phyloP scores from a whole-genome alignment of 306 rosid species.

The Adenanthera pavonina region DNA sequence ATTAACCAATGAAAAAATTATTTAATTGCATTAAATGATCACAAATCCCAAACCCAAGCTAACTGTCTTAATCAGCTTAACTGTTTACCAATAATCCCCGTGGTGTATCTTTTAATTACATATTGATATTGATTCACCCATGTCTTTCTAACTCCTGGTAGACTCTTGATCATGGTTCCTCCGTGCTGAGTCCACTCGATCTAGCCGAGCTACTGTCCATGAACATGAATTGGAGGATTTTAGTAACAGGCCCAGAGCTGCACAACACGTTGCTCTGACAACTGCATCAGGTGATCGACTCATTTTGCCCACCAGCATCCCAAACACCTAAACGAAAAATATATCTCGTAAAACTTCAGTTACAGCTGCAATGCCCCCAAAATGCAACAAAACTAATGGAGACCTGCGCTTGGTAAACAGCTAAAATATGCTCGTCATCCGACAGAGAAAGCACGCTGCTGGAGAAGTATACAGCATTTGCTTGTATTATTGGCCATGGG shows the following conservation, averaged over 20 bases:
- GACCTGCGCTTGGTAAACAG: slow-evolving; percentile 80
- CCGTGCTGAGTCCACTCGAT: slow-evolving; percentile 54
- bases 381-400: slow-evolving; percentile 25
- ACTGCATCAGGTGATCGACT: slow-evolving; percentile 78
- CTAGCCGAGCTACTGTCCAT: slow-evolving; percentile 60
- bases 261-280: slow-evolving; percentile 88
- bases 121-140: not conserved
- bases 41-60: too few species aligned
- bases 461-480: slow-evolving; percentile 91
- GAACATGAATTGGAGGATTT: slow-evolving; percentile 71
- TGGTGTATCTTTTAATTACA: too few species aligned
- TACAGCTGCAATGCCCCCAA: slow-evolving; percentile 26
- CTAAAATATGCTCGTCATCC: slow-evolving; percentile 76
- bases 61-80: too few species aligned
- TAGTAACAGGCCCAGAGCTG: slow-evolving; percentile 82
- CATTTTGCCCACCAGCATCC: slow-evolving; percentile 75
- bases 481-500: slow-evolving; percentile 93
- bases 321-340: slow-evolving; percentile 69
- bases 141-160: slow-evolving; percentile 26
- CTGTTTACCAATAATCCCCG: too few species aligned
- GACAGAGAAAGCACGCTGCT: slow-evolving; percentile 81
- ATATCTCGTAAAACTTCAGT: slow-evolving; percentile 31
- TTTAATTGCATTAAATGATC: too few species aligned
- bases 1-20: too few species aligned
- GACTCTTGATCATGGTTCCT: slow-evolving; percentile 49